These are phyloP conservation scores for Leptosphaerulina australis DNA, from an alignment of 2,329 filamentous ascomycete genomes.

Conservation along the genomic window DNA sequence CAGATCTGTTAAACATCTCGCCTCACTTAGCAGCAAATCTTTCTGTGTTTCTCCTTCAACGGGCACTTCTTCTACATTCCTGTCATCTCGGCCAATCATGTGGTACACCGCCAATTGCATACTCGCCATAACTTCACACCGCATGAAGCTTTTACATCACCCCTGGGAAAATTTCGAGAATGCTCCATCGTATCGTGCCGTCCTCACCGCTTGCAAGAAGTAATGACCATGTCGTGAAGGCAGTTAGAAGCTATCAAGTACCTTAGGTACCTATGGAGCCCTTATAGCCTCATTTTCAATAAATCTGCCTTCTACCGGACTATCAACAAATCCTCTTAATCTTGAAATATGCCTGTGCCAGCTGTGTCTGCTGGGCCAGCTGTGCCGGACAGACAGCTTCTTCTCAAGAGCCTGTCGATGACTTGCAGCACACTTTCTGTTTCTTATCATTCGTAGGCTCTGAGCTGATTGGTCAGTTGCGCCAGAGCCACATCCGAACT, in stretches of 20 bases:
- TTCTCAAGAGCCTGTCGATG: neutral
- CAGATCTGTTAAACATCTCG: neutral
- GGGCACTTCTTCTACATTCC: conserved; percentile 27
- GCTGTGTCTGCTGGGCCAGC: too few species aligned
- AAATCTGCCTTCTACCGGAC: too few species aligned
- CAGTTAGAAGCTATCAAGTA: neutral
- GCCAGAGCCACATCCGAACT: neutral
- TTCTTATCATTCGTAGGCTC: conserved; percentile 6
- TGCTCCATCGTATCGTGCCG: neutral
- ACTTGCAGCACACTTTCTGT: conserved; percentile 1
- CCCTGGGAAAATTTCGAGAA: conserved; percentile 1
- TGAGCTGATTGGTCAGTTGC: conserved; percentile 7
- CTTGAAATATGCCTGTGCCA: too few species aligned
- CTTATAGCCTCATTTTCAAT: too few species aligned
- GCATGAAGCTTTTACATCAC: neutral
- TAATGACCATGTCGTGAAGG: neutral
- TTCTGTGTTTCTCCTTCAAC: conserved; percentile 13
- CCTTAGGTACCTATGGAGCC: neutral
- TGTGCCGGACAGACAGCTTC: too few species aligned
- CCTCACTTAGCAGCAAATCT: conserved; percentile 6
- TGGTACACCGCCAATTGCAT: conserved; percentile 30
- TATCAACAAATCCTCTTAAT: too few species aligned
- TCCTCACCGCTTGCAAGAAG: conserved; percentile 9
- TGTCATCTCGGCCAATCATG: conserved; percentile 12
- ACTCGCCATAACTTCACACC: conserved; percentile 4